Conservation (phyloP, 2,329 filamentous ascomycete genomes). For the Lasiodiplodia sp. region DNA sequence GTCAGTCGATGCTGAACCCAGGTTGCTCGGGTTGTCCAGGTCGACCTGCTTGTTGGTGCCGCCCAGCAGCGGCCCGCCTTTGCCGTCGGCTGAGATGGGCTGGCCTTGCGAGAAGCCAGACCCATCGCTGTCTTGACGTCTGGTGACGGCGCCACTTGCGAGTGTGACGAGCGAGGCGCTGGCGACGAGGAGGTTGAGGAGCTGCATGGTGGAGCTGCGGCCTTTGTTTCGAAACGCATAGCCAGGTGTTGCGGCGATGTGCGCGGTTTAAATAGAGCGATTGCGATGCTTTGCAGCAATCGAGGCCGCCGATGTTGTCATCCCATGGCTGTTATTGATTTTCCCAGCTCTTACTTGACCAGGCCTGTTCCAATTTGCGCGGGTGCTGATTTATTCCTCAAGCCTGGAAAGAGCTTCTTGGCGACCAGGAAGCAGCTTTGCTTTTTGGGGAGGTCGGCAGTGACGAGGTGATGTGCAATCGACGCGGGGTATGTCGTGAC, state of each 20-base stretch:
- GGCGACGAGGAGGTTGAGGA: neutral
- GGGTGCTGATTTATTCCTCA: neutral
- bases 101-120: conserved; percentile 58
- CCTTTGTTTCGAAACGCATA: too few species aligned
- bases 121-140: neutral
- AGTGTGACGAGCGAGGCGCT: neutral
- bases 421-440: neutral
- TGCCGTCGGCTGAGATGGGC: conserved; percentile 64
- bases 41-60: conserved; percentile 70
- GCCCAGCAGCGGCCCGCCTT: conserved; percentile 65
- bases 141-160: neutral
- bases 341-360: neutral
- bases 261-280: neutral
- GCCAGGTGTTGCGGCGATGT: neutral
- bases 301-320: neutral
- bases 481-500: conserved; percentile 14
- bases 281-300: neutral
- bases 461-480: neutral
- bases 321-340: neutral
- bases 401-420: neutral
- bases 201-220: neutral
- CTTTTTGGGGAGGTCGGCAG: neutral
- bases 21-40: conserved; percentile 68
- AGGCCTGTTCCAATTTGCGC: neutral
- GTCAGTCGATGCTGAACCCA: conserved; percentile 69